Conservation (phyloP, 495 filamentous ascomycete genomes). For the Letharia columbiana region DNA sequence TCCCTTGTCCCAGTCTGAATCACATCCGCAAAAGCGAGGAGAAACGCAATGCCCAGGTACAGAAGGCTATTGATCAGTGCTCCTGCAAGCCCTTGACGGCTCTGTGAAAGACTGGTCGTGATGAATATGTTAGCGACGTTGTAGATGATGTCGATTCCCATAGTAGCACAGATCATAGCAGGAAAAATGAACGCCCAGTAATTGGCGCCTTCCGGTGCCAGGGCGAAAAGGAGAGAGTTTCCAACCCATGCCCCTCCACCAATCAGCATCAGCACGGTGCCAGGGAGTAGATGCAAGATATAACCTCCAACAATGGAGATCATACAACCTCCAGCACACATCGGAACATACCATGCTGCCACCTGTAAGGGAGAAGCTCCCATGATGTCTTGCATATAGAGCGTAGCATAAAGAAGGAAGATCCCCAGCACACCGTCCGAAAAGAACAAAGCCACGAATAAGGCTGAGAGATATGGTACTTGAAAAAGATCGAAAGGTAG, state of each 20-base stretch:
- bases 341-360: conserved; percentile 71
- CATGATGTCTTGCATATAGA: conserved; percentile 67
- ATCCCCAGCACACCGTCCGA: conserved; percentile 70
- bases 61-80: conserved; percentile 57
- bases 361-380: conserved; percentile 56
- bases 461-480: conserved; percentile 61
- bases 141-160: conserved; percentile 78
- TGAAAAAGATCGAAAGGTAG: conserved; percentile 67
- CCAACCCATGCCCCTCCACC: conserved; percentile 57
- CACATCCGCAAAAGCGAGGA: conserved; percentile 68
- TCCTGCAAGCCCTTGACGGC: conserved; percentile 68
- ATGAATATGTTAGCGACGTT: conserved; percentile 81
- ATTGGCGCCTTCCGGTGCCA: conserved; percentile 52
- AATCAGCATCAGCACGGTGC: conserved; percentile 60
- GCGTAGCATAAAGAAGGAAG: conserved; percentile 67
- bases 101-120: conserved; percentile 60
- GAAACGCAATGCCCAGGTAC: conserved; percentile 77
- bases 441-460: conserved; percentile 61
- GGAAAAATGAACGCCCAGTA: conserved; percentile 74
- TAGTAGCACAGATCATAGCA: conserved; percentile 69
- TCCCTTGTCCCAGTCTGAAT: conserved; percentile 47
- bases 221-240: conserved; percentile 60
- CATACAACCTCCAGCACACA: conserved; percentile 66
- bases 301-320: conserved; percentile 65
- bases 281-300: conserved; percentile 66